Conservation (phyloP, 805 yeast species). For the Candida oleophila region DNA sequence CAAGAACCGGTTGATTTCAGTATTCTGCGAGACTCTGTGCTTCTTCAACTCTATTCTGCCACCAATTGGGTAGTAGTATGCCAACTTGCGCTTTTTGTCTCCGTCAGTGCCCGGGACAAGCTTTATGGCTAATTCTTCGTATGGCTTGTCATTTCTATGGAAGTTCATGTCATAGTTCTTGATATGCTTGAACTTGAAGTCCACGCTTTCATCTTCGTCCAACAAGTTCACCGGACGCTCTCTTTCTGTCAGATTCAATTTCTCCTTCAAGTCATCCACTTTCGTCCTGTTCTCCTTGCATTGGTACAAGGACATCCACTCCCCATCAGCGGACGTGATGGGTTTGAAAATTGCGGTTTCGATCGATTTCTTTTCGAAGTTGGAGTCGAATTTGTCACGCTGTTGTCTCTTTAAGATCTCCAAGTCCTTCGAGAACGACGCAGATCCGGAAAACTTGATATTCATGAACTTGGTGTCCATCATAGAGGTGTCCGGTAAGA, state of each 20-base stretch:
- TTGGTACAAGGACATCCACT: slow-evolving; percentile 65
- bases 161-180: slow-evolving; percentile 80
- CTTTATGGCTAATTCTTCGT: slow-evolving; percentile 68
- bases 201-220: slow-evolving; percentile 44
- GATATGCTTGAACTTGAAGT: slow-evolving; percentile 58
- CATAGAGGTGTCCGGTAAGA: slow-evolving; percentile 89
- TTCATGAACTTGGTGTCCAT: slow-evolving; percentile 74
- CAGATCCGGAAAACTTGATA: slow-evolving; percentile 61
- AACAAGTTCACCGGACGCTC: slow-evolving; percentile 41
- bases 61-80: slow-evolving; percentile 73
- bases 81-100: slow-evolving; percentile 49
- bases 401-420: slow-evolving; percentile 27
- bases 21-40: slow-evolving; percentile 67
- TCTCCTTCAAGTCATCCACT: slow-evolving; percentile 22
- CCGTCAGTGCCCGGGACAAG: slow-evolving; percentile 40
- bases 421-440: slow-evolving; percentile 44
- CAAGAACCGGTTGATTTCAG: slow-evolving; percentile 53
- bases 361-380: slow-evolving; percentile 37
- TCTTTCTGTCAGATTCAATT: slow-evolving; percentile 39
- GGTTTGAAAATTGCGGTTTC: slow-evolving; percentile 71
- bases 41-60: slow-evolving; percentile 82
- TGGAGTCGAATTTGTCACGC: slow-evolving; percentile 24
- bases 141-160: slow-evolving; percentile 42
- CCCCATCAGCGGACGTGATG: slow-evolving; percentile 67
- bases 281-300: slow-evolving; percentile 19